Percentiles rank a stretch among this genome's conserved stretches.
phyloP scores from a whole-genome alignment of 495 filamentous ascomycete genomes.

The Penicillium cosmopolitanum region DNA sequence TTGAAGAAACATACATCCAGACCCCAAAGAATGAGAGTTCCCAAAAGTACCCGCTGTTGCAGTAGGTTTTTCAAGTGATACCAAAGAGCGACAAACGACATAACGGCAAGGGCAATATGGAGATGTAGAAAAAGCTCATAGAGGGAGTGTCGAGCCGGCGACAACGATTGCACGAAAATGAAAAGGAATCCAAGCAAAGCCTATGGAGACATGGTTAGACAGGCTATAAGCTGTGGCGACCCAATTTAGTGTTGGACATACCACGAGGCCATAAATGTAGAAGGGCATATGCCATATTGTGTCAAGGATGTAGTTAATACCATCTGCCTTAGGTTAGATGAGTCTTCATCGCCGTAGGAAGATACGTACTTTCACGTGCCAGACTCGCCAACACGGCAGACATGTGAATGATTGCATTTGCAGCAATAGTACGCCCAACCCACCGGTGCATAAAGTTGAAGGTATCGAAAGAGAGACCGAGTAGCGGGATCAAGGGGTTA shows the following conservation, averaged over 20 bases:
- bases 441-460: conserved; percentile 54
- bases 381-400: conserved; percentile 35
- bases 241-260: conserved; percentile 19
- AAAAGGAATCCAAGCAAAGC: conserved; percentile 49
- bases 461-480: conserved; percentile 45
- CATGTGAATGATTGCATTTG: conserved; percentile 42
- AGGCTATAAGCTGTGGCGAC: too few relatives aligned
- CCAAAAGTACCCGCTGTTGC: conserved; percentile 43
- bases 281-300: conserved; percentile 39
- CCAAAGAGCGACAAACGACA: conserved; percentile 56
- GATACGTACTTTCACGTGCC: conserved; percentile 32
- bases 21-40: conserved; percentile 45
- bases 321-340: conserved; percentile 20
- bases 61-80: conserved; percentile 54
- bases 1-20: conserved; percentile 36
- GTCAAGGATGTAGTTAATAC: conserved; percentile 31
- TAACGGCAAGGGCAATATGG: conserved; percentile 53
- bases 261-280: conserved; percentile 41
- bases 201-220: conserved; percentile 16
- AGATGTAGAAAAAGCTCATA: conserved; percentile 62
- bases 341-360: background rate
- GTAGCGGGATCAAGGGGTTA: conserved; percentile 41
- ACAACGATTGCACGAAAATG: conserved; percentile 53
- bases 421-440: conserved; percentile 44
- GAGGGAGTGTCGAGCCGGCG: conserved; percentile 59